Evolutionary conservation across 2,329 filamentous ascomycete species (phyloP).

Genomic region (Colletotrichum aenigma): DNA sequence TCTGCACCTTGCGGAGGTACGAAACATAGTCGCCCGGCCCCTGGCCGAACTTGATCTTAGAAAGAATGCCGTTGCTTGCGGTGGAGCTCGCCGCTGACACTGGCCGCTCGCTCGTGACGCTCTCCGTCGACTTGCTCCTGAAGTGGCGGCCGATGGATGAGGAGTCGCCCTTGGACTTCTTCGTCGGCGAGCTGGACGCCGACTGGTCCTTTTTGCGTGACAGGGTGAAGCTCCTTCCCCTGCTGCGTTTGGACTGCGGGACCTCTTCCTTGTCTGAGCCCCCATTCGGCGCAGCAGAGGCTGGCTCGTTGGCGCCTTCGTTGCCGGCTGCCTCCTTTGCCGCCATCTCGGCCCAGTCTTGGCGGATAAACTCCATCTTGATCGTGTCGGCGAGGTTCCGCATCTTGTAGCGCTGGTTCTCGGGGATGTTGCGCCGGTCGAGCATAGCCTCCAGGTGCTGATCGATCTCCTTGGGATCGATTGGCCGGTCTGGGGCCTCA

Average conservation of each 20-base stretch:
- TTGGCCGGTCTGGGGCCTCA: conserved; percentile 53
- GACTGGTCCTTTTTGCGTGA: conserved; percentile 68
- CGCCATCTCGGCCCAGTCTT: conserved; percentile 78
- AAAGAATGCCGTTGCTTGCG: conserved; percentile 62
- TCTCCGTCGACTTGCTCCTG: conserved; percentile 76
- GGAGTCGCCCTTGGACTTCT: conserved; percentile 74
- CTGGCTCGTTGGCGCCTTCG: conserved; percentile 42
- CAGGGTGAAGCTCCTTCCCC: conserved; percentile 81
- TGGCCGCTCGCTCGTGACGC: conserved; percentile 65
- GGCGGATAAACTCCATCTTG: conserved; percentile 94
- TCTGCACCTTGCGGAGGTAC: conserved; percentile 81
- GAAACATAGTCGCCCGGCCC: conserved; percentile 83
- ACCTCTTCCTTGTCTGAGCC: conserved; percentile 41
- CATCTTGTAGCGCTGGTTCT: conserved; percentile 95
- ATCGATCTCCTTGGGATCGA: conserved; percentile 60
- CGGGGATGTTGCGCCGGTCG: conserved; percentile 90
- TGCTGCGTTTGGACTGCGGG: conserved; percentile 60
- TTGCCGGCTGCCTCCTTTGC: conserved; percentile 49
- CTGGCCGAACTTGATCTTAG: conserved; percentile 75
- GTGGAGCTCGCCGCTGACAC: conserved; percentile 55
- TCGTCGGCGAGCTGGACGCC: conserved; percentile 63
- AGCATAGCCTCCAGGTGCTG: conserved; percentile 67
- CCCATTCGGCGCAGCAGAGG: conserved; percentile 33
- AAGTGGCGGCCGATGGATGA: conserved; percentile 64
- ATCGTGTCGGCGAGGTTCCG: conserved; percentile 84